Conservation (phyloP, 768 basidiomycete genomes). For the Russula foetens region DNA sequence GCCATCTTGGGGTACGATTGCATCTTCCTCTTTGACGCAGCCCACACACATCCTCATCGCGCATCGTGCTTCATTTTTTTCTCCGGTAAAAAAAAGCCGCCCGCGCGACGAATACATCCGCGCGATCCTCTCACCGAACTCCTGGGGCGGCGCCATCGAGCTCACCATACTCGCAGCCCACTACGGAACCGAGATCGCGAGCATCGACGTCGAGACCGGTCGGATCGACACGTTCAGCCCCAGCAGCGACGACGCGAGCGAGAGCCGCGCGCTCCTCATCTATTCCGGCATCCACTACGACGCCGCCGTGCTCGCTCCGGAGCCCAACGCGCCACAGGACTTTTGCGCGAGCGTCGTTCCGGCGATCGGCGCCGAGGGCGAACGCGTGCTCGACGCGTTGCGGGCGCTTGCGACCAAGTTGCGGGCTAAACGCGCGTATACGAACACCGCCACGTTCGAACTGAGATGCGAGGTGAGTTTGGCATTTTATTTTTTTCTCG, state of each 20-base stretch:
- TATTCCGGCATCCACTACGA: slow-evolving; percentile 99
- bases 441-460: slow-evolving; percentile 89
- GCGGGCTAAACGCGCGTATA: slow-evolving; percentile 73
- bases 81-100: slow-evolving; percentile 39
- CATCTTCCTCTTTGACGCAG: neutral
- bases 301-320: slow-evolving; percentile 75
- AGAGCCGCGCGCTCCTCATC: slow-evolving; percentile 52
- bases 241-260: slow-evolving; percentile 32
- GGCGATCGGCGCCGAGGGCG: slow-evolving; percentile 37
- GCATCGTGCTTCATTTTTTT: neutral
- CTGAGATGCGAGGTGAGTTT: slow-evolving; percentile 70
- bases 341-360: slow-evolving; percentile 82
- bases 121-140: no score
- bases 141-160: no score
- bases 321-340: slow-evolving; percentile 62
- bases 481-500: neutral
- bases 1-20: no score
- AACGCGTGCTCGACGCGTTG: slow-evolving; percentile 57
- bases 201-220: no score
- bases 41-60: neutral
- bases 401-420: slow-evolving; percentile 64
- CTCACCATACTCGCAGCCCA: no score
- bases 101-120: slow-evolving; percentile 46
- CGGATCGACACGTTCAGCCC: no score
- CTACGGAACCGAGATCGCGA: no score